phyloP scores from a whole-genome alignment of 1,284 basidiomycete genomes.

The Butyriboletus appendiculatus region DNA sequence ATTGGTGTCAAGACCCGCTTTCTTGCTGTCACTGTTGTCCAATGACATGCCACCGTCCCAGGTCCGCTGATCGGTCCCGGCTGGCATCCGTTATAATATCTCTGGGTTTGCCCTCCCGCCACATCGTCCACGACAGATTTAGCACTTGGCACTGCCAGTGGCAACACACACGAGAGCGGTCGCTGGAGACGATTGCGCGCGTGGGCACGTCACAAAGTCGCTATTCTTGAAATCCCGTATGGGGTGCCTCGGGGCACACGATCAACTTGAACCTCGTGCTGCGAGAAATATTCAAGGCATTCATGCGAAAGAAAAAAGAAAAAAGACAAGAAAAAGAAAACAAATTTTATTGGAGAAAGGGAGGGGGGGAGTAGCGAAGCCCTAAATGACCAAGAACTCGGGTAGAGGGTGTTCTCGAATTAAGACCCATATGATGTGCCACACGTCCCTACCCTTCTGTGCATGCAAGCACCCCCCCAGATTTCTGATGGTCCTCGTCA shows the following conservation, averaged over 20 bases:
- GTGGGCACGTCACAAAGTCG: not conserved
- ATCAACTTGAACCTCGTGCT: not conserved
- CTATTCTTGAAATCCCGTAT: constrained; percentile 2
- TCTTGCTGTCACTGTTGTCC: too few species aligned
- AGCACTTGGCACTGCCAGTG: not conserved
- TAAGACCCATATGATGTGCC: not conserved
- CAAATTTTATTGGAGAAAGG: not conserved
- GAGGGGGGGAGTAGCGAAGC: not conserved
- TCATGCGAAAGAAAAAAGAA: not conserved
- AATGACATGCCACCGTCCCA: too few species aligned
- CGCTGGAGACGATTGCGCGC: too few species aligned
- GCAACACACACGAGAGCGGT: too few species aligned
- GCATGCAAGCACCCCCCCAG: constrained; percentile 2
- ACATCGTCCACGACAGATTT: not conserved
- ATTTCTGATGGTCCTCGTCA: constrained; percentile 6
- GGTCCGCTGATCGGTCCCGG: too few species aligned
- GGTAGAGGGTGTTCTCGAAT: constrained; percentile 15
- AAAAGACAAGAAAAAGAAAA: not conserved
- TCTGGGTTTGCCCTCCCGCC: too few species aligned
- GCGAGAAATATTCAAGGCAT: not conserved
- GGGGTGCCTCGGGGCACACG: not conserved
- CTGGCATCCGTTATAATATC: too few species aligned
- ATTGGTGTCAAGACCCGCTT: too few species aligned
- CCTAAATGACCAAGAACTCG: not conserved
- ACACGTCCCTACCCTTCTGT: not conserved